Conservation (phyloP, 768 basidiomycete species). For the Macrolepiota fuliginosa region DNA sequence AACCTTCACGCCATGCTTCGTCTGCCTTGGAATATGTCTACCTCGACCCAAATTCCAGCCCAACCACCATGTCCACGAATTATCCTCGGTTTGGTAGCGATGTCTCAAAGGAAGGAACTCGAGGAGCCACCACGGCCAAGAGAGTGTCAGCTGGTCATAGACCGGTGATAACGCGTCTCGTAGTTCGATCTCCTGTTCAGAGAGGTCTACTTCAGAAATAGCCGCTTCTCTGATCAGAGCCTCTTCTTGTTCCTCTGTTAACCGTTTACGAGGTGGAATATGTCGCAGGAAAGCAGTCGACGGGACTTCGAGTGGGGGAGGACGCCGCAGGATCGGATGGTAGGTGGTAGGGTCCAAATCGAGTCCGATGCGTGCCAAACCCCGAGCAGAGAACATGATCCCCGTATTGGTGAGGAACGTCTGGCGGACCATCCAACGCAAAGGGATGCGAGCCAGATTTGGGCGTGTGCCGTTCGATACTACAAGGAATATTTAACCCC, state of each 20-base stretch:
- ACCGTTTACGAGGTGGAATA: conserved; percentile 11
- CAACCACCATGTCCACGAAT: conserved; percentile 25
- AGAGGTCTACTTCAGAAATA: conserved; percentile 37
- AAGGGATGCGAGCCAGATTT: conserved; percentile 47
- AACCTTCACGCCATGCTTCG: conserved; percentile 35
- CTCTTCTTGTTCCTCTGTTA: conserved; percentile 52
- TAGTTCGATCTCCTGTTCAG: conserved; percentile 64
- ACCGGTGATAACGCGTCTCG: conserved; percentile 52
- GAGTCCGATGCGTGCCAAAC: conserved; percentile 36
- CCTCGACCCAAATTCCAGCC: conserved; percentile 34
- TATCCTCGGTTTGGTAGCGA: conserved; percentile 31
- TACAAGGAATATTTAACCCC: neutral
- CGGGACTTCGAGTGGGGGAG: conserved; percentile 24
- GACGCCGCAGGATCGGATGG: conserved; percentile 32
- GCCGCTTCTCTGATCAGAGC: neutral
- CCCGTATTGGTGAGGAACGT: conserved; percentile 55
- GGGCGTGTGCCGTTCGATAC: conserved; percentile 38
- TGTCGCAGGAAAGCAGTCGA: conserved; percentile 18
- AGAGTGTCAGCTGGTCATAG: conserved; percentile 56
- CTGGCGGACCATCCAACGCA: conserved; percentile 73
- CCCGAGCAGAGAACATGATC: conserved; percentile 52
- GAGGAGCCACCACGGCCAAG: conserved; percentile 63
- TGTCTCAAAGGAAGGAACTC: conserved; percentile 51
- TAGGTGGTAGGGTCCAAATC: conserved; percentile 36
- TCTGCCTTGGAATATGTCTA: conserved; percentile 40